phyloP scores from a whole-genome alignment of 352 stramenopile genomes.

The Globisporangium takayamanum region DNA sequence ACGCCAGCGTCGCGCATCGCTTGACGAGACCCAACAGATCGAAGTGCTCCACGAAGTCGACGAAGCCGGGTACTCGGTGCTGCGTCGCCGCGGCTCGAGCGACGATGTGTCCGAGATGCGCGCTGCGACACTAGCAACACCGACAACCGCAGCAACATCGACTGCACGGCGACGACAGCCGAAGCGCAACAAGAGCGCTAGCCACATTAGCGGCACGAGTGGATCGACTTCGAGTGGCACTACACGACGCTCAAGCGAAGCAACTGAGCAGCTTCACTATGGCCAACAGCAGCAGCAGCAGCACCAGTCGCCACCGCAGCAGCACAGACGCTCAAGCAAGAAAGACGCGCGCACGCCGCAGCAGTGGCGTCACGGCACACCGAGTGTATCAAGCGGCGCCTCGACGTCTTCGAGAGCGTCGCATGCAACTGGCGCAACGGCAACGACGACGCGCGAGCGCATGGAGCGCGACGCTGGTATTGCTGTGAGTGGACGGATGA shows the following conservation, averaged over 20 bases:
- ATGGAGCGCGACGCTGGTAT: slow-evolving; percentile 8
- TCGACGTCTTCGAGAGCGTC: neutral
- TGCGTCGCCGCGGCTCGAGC: slow-evolving; percentile 23
- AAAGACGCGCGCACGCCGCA: slow-evolving; percentile 7
- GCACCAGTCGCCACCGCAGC: neutral
- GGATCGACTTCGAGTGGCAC: neutral
- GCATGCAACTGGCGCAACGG: neutral
- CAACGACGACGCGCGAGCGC: slow-evolving; percentile 12
- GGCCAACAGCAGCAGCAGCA: slow-evolving; percentile 7
- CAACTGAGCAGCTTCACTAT: neutral
- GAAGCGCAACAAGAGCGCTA: slow-evolving; percentile 3
- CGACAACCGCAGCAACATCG: neutral
- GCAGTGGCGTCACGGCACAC: slow-evolving; percentile 1
- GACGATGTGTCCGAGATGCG: slow-evolving; percentile 7
- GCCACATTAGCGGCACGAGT: too few species aligned
- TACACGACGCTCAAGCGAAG: neutral
- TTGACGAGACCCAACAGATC: slow-evolving; percentile 5
- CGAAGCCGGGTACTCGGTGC: slow-evolving; percentile 47
- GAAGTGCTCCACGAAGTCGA: slow-evolving; percentile 19
- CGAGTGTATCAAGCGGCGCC: neutral
- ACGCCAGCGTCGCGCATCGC: slow-evolving; percentile 16
- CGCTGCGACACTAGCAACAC: neutral
- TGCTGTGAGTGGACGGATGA: neutral
- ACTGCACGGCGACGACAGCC: slow-evolving; percentile 2
- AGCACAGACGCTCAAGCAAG: slow-evolving; percentile 1